These are phyloP conservation scores for Priceomyces carsonii DNA, from an alignment of 805 yeast species.

Conservation along the genomic window DNA sequence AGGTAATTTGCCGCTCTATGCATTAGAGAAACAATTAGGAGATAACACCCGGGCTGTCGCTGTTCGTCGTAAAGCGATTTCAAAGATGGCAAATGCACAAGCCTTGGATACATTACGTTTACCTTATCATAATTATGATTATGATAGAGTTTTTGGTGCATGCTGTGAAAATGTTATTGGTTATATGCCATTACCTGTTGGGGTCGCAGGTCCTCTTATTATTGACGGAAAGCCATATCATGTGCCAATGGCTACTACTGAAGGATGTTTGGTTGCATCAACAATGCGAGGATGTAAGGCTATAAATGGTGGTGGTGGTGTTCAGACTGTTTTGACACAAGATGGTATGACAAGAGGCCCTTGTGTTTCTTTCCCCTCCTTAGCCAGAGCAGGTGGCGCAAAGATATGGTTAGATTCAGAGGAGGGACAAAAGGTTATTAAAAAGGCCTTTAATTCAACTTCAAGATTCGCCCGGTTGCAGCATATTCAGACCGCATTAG, in stretches of 20 bases:
- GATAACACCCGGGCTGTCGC: slow-evolving; percentile 92
- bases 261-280: slow-evolving; percentile 97
- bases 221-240: slow-evolving; percentile 88
- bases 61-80: slow-evolving; percentile 91
- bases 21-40: slow-evolving; percentile 86
- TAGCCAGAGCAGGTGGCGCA: slow-evolving; percentile 89
- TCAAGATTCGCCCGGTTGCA: slow-evolving; percentile 96
- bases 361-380: slow-evolving; percentile 83
- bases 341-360: slow-evolving; percentile 99
- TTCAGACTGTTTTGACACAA: slow-evolving; percentile 81
- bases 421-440: slow-evolving; percentile 81
- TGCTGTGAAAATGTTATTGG: slow-evolving; percentile 99
- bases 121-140: slow-evolving; percentile 85
- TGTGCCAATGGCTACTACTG: slow-evolving; percentile 99
- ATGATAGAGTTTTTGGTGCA: slow-evolving; percentile 95
- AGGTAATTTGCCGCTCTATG: slow-evolving; percentile 88
- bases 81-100: slow-evolving; percentile 79
- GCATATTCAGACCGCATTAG: slow-evolving; percentile 87
- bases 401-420: slow-evolving; percentile 94
- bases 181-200: slow-evolving; percentile 93
- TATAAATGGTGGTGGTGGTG: slow-evolving; percentile 96
- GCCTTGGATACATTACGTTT: slow-evolving; percentile 67
- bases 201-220: slow-evolving; percentile 94
- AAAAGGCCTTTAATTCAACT: slow-evolving; percentile 92
- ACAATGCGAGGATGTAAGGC: slow-evolving; percentile 99